phyloP scores from a whole-genome alignment of 495 filamentous ascomycete genomes.

The Annulohypoxylon stygium region DNA sequence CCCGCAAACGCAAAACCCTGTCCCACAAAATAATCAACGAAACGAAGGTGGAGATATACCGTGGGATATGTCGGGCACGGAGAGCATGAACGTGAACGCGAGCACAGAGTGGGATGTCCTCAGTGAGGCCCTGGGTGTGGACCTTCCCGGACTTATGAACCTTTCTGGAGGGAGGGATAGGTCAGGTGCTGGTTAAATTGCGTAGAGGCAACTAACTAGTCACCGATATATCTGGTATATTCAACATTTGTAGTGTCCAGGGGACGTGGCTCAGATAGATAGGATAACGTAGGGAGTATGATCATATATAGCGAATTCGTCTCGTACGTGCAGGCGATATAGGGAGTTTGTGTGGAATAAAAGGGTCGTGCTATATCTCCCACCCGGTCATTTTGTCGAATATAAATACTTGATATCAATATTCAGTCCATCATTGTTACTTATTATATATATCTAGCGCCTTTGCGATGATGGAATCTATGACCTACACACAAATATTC shows the following conservation, averaged over 20 bases:
- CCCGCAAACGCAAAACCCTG: not conserved
- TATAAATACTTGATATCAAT: no score
- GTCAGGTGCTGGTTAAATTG: not conserved
- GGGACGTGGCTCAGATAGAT: not conserved
- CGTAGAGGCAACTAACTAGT: not conserved
- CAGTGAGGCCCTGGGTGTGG: not conserved
- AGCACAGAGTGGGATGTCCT: conserved; percentile 21
- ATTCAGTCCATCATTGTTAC: no score
- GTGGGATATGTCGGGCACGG: conserved; percentile 19
- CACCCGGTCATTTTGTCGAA: no score
- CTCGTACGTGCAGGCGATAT: no score
- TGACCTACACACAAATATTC: not conserved
- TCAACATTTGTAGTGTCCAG: not conserved
- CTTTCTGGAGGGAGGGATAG: not conserved
- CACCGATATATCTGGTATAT: not conserved
- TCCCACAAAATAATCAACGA: not conserved
- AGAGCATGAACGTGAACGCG: conserved; percentile 6
- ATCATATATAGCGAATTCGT: no score
- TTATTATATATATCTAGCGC: not conserved
- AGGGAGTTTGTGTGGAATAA: no score
- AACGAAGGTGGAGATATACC: not conserved
- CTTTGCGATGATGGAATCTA: no score
- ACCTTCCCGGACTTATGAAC: not conserved
- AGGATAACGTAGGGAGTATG: not conserved
- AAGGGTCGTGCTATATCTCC: no score